Percentiles rank a stretch among this genome's conserved stretches.
These are phyloP conservation scores for Calonectria pteridis DNA, from an alignment of 2,329 filamentous ascomycete genomes.

Conservation along the genomic window DNA sequence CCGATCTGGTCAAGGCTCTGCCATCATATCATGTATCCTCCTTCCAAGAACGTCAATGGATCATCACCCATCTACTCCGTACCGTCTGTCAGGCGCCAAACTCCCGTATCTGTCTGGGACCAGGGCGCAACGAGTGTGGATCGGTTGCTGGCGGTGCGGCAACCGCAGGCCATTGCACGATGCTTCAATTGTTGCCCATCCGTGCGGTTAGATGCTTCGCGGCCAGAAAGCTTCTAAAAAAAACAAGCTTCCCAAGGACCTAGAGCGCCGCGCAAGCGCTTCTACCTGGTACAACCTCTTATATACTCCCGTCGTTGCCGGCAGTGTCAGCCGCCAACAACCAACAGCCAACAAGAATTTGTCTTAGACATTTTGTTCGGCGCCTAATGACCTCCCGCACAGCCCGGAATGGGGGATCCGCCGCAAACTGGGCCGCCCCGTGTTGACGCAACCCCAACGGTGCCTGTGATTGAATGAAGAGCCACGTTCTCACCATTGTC, in stretches of 20 bases:
- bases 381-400: background rate
- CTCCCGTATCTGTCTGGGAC: background rate
- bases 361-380: background rate
- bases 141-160: background rate
- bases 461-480: slow-evolving; percentile 2
- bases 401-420: slow-evolving; percentile 6
- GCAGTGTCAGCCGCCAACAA: background rate
- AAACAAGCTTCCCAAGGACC: background rate
- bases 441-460: slow-evolving; percentile 24
- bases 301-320: background rate
- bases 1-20: background rate
- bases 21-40: background rate
- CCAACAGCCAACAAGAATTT: background rate
- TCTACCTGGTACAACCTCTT: background rate
- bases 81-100: background rate
- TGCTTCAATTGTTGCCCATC: background rate
- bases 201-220: background rate
- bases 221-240: background rate
- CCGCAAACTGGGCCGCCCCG: slow-evolving; percentile 21
- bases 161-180: background rate
- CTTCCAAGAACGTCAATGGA: background rate
- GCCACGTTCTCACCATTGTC: background rate
- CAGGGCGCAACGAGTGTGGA: background rate
- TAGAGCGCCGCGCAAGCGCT: background rate
- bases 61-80: background rate